These are phyloP conservation scores for Russula abietina DNA, from an alignment of 768 basidiomycete species.

Conservation along the genomic window DNA sequence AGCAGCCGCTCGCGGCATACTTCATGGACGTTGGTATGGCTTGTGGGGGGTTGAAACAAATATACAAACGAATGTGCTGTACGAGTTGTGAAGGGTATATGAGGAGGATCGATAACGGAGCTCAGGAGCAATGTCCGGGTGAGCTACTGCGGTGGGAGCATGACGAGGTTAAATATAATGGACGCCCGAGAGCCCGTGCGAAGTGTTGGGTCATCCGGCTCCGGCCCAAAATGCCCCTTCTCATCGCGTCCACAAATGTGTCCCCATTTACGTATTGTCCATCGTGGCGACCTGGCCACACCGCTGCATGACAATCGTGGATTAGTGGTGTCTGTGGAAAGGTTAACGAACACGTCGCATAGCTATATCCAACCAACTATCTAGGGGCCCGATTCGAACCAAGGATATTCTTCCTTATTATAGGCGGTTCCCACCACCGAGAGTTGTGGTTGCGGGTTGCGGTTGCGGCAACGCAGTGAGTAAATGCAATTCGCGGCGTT, in stretches of 20 bases:
- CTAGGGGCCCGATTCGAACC: too few species aligned
- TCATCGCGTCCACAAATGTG: too few species aligned
- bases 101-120: slow-evolving; percentile 13
- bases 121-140: slow-evolving; percentile 20
- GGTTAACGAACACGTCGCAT: too few species aligned
- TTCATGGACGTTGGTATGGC: slow-evolving; percentile 10
- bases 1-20: slow-evolving; percentile 17
- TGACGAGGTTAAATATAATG: slow-evolving; percentile 5
- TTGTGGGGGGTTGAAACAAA: not conserved
- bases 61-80: not conserved
- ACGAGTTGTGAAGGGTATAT: slow-evolving; percentile 8
- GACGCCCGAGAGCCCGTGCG: slow-evolving; percentile 8
- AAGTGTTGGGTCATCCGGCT: slow-evolving; percentile 18
- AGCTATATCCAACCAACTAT: too few species aligned
- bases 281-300: too few species aligned
- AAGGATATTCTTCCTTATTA: too few species aligned
- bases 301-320: too few species aligned
- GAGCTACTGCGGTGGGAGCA: slow-evolving; percentile 20
- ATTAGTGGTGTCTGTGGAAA: too few species aligned
- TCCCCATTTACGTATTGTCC: too few species aligned
- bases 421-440: not conserved
- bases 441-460: too few species aligned
- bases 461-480: not conserved
- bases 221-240: not conserved
- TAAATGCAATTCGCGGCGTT: too few species aligned